Evolutionary conservation across 1,284 basidiomycete genomes (phyloP), one percentile per base, ranked within the genome.

Genomic region (Boletellus deceptivus): DNA sequence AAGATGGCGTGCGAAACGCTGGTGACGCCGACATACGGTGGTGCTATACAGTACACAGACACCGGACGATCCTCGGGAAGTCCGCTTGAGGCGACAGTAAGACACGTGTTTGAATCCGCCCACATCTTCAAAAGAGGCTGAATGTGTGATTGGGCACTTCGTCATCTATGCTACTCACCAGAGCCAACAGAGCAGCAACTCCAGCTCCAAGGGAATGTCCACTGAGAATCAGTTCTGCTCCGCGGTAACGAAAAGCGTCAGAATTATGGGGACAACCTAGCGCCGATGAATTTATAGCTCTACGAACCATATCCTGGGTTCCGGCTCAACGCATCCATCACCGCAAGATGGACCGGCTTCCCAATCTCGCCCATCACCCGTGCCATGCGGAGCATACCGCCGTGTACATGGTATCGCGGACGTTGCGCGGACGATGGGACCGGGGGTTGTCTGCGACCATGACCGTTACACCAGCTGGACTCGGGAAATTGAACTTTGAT

Each of bases 171-270:
- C 34, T 35, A 71, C 79, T 61, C 57, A 86, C 85, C 67, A 93
- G 69, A 34, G 83, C 88, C n/a, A 92, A 72, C 11, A 92, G 71
- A 1, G 83, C 77, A 10, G 87, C 88, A 0, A 94, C 89, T 0
- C 91, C 93, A 6, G 92, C 92, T 9, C 93, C 93, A 3, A 96
- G 76, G 63, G 89, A 92, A 66, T 96, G 93, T 2, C 93, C 93
- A 57, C 84, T 88, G 40, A 91, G 69, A 11, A 90, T 77, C 20
- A 91, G 70, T 52, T 87, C 87, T 89, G 57, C 41, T 49, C 34
- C 48, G 37, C n/a, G 11, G 43, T 17, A 50, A 36, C 22, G 17
- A 45, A 34, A 34, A 55, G 49, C 49, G 43, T 60, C 43, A 55
- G 42, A 20, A 31, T 56, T 33, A 27, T 7, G 10, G 4, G 6